A percentile compares a stretch with the other conserved stretches of the same genome.
phyloP scores from a whole-genome alignment of 345 rosid genomes.

The Durio zibethinus region DNA sequence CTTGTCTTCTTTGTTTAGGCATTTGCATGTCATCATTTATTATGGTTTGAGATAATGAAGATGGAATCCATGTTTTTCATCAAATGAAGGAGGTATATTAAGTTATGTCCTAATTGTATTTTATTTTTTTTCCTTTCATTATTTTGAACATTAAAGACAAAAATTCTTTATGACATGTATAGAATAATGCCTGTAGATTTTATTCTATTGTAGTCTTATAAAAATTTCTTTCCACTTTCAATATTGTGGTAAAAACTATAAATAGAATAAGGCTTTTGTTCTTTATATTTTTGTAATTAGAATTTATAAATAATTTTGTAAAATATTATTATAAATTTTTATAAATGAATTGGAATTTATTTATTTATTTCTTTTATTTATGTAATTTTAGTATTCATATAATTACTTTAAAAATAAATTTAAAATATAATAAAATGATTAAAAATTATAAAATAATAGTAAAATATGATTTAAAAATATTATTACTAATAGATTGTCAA shows the following conservation, averaged over 20 bases:
- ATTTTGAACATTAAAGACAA: neutral
- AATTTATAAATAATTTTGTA: no score
- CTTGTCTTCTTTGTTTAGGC: constrained; percentile 35
- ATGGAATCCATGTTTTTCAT: constrained; percentile 34
- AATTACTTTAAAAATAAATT: no score
- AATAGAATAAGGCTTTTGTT: no score
- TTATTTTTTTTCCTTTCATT: constrained; percentile 2
- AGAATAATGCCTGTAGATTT: neutral
- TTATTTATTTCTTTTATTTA: no score
- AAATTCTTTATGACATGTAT: neutral
- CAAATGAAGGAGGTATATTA: constrained; percentile 61
- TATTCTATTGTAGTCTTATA: neutral
- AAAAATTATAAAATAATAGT: no score
- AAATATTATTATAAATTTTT: no score
- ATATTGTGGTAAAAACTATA: neutral
- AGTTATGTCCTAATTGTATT: constrained; percentile 39
- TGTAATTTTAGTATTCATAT: no score
- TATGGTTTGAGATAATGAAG: constrained; percentile 38
- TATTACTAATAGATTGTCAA: no score
- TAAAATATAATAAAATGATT: no score
- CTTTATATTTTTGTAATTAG: no score
- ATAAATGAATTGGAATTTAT: no score
- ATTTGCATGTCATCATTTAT: constrained; percentile 71
- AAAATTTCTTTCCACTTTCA: neutral
- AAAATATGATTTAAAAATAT: no score